A percentile compares a stretch with the other conserved stretches of the same genome.
These are phyloP conservation scores for Amanita inopinata DNA, from an alignment of 768 basidiomycete genomes.

Conservation along the genomic window DNA sequence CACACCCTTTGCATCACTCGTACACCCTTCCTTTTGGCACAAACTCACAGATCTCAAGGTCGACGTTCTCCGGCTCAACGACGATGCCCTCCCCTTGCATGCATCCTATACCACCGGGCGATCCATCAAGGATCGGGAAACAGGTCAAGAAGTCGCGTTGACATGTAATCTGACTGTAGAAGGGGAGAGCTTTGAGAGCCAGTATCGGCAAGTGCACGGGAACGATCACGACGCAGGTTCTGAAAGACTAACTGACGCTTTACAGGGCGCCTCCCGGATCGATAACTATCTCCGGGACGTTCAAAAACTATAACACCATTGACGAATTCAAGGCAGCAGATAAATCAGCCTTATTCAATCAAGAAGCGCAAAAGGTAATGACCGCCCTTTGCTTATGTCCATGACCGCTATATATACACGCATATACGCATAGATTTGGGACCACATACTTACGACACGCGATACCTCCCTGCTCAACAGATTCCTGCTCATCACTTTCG, in stretches of 20 bases:
- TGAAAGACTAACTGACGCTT: neutral
- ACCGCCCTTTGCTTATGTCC: neutral
- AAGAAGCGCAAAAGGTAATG: conserved; percentile 56
- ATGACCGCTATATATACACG: neutral
- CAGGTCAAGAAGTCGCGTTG: conserved; percentile 63
- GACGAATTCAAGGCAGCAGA: conserved; percentile 89
- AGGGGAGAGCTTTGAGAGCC: conserved; percentile 50
- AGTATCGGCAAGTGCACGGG: conserved; percentile 28
- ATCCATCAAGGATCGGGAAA: conserved; percentile 66
- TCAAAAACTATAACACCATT: conserved; percentile 96
- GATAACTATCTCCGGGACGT: conserved; percentile 46
- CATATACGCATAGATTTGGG: conserved; percentile 50
- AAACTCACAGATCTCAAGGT: conserved; percentile 83
- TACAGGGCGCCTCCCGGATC: conserved; percentile 38
- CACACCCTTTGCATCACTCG: conserved; percentile 75
- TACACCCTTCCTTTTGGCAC: conserved; percentile 92
- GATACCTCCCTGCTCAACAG: conserved; percentile 51
- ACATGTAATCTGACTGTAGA: conserved; percentile 59
- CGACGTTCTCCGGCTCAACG: conserved; percentile 77
- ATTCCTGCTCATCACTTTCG: conserved; percentile 88
- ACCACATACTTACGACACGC: conserved; percentile 40
- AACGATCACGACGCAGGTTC: conserved; percentile 8
- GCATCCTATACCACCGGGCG: conserved; percentile 68
- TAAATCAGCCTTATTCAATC: conserved; percentile 81
- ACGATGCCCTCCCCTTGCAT: conserved; percentile 51